phyloP scores from a whole-genome alignment of 2,329 filamentous ascomycete genomes.

The Aspergillus vadensis region DNA sequence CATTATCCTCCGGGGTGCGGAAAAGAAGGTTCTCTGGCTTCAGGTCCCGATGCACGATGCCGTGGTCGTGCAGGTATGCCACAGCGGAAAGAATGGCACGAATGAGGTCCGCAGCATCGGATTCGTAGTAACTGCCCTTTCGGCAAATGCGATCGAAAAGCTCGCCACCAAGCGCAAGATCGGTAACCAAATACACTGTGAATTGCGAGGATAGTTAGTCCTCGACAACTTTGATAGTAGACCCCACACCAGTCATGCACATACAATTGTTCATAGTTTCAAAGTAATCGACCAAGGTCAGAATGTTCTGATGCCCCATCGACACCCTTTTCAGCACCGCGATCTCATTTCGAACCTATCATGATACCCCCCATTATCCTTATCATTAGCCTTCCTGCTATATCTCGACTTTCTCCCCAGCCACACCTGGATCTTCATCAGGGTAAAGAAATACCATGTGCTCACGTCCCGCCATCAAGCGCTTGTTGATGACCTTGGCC shows the following conservation, averaged over 20 bases:
- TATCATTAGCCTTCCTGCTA: constrained; percentile 14
- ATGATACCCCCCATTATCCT: constrained; percentile 10
- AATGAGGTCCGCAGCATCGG: constrained; percentile 92
- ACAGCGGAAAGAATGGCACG: constrained; percentile 95
- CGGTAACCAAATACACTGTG: constrained; percentile 88
- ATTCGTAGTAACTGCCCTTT: constrained; percentile 98
- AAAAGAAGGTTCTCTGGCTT: constrained; percentile 98
- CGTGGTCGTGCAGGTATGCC: constrained; percentile 96
- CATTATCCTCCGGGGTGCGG: constrained; percentile 95
- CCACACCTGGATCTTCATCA: not conserved
- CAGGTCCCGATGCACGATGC: constrained; percentile 95
- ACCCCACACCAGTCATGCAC: constrained; percentile 22
- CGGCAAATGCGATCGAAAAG: constrained; percentile 98
- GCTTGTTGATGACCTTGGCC: constrained; percentile 98
- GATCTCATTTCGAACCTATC: constrained; percentile 92
- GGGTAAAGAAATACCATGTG: constrained; percentile 74
- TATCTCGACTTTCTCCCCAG: constrained; percentile 6
- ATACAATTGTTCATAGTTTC: constrained; percentile 97
- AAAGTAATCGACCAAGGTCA: constrained; percentile 98
- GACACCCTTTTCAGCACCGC: constrained; percentile 97
- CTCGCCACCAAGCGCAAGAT: constrained; percentile 92
- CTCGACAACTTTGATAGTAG: too few species aligned
- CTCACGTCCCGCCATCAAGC: constrained; percentile 93
- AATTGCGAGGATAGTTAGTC: constrained; percentile 19
- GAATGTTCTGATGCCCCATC: constrained; percentile 97